Conservation (phyloP, 2,329 filamentous ascomycete species). For the Hyphodiscus sp. region DNA sequence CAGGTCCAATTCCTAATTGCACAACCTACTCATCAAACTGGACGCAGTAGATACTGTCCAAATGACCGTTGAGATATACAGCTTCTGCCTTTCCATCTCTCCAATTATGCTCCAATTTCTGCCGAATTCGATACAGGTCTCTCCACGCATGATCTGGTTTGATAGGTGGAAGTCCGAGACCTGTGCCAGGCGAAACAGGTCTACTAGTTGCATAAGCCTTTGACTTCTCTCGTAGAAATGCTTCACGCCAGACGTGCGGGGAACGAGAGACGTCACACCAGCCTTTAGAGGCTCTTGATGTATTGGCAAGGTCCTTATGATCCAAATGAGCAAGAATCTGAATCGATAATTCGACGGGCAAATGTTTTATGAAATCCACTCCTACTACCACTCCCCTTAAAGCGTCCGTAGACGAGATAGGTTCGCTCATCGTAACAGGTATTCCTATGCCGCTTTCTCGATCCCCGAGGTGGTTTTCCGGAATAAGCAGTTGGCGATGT, state of each 20-base stretch:
- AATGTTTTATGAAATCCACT: constrained; percentile 49
- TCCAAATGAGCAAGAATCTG: constrained; percentile 53
- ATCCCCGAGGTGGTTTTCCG: constrained; percentile 38
- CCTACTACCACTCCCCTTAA: constrained; percentile 49
- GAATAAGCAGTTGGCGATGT: constrained; percentile 36
- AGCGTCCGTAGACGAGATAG: constrained; percentile 31
- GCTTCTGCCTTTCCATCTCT: constrained; percentile 69
- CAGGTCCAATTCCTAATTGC: neutral
- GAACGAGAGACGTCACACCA: constrained; percentile 45
- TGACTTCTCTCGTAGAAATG: constrained; percentile 55
- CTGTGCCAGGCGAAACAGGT: constrained; percentile 45
- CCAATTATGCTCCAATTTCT: constrained; percentile 74
- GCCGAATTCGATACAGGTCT: constrained; percentile 71
- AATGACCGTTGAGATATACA: constrained; percentile 87
- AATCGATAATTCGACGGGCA: constrained; percentile 54
- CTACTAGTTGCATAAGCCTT: constrained; percentile 52
- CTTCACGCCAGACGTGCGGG: constrained; percentile 57
- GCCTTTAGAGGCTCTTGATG: constrained; percentile 42
- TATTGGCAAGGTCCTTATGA: constrained; percentile 42
- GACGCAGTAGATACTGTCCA: constrained; percentile 94
- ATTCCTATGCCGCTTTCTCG: constrained; percentile 61
- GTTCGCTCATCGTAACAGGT: constrained; percentile 33
- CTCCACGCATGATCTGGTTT: constrained; percentile 72
- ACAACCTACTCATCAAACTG: constrained; percentile 86
- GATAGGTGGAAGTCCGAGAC: constrained; percentile 49